phyloP scores from a whole-genome alignment of 768 basidiomycete genomes.

The Mycena capillaripes region DNA sequence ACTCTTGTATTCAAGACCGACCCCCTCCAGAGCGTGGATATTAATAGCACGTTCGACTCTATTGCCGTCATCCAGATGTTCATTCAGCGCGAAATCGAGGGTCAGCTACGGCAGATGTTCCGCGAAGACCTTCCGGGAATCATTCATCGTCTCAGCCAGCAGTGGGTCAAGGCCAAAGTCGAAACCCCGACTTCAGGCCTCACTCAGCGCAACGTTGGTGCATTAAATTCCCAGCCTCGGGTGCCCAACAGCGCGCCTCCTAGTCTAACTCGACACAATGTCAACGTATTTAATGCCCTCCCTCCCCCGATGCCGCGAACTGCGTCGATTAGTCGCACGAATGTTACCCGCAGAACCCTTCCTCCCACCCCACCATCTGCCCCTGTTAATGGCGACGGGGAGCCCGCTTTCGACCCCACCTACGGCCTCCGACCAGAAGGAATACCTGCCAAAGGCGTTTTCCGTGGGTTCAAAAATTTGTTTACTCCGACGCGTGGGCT shows the following conservation, averaged over 20 bases:
- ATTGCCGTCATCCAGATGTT: slow-evolving; percentile 98
- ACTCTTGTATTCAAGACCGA: slow-evolving; percentile 99
- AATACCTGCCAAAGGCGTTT: slow-evolving; percentile 86
- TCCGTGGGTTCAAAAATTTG: slow-evolving; percentile 81
- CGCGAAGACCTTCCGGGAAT: slow-evolving; percentile 96
- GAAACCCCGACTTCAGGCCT: slow-evolving; percentile 57
- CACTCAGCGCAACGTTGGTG: slow-evolving; percentile 25
- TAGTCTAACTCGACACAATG: slow-evolving; percentile 36
- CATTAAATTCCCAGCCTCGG: slow-evolving; percentile 11
- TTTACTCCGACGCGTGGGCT: slow-evolving; percentile 79
- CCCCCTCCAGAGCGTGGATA: slow-evolving; percentile 97
- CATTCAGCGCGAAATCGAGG: slow-evolving; percentile 97
- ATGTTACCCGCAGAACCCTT: slow-evolving; percentile 44
- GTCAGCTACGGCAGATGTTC: slow-evolving; percentile 97
- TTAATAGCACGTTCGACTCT: slow-evolving; percentile 97
- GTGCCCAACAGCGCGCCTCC: slow-evolving; percentile 29
- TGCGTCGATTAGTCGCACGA: slow-evolving; percentile 34
- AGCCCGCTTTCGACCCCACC: slow-evolving; percentile 83
- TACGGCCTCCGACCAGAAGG: slow-evolving; percentile 96
- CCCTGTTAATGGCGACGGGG: slow-evolving; percentile 69
- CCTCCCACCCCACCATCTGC: slow-evolving; percentile 41
- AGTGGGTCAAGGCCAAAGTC: slow-evolving; percentile 95
- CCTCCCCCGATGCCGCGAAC: slow-evolving; percentile 21
- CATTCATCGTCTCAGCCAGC: slow-evolving; percentile 95
- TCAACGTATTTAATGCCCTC: slow-evolving; percentile 33